Evolutionary conservation across 176 grass and related monocot species (phyloP).

Genomic region (Chrysopogon serrulatus): DNA sequence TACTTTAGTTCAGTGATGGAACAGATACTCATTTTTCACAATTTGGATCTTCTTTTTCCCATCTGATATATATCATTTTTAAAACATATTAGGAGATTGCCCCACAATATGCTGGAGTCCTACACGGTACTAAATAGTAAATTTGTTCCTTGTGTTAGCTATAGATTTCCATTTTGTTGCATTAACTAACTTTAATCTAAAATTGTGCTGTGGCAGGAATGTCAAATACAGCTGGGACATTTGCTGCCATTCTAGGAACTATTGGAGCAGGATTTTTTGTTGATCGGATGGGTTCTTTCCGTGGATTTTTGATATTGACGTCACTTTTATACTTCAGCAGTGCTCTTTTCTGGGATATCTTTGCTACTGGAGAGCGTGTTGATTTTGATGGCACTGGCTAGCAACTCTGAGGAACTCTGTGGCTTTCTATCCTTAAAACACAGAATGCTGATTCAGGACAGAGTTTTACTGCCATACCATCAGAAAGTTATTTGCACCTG

Average conservation of each 20-base stretch:
- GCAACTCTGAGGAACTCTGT: background rate
- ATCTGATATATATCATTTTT: slow-evolving; percentile 17
- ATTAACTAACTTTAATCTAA: slow-evolving; percentile 8
- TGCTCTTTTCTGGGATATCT: slow-evolving; percentile 85
- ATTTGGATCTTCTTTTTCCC: slow-evolving; percentile 8
- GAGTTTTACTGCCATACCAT: background rate
- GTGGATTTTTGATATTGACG: slow-evolving; percentile 79
- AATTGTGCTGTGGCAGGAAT: slow-evolving; percentile 55
- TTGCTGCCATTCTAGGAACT: slow-evolving; percentile 91
- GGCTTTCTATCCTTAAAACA: slow-evolving; percentile 12
- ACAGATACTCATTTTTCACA: background rate
- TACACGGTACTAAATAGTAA: slow-evolving; percentile 72
- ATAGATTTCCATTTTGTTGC: background rate
- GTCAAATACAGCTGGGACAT: slow-evolving; percentile 91
- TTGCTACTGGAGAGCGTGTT: slow-evolving; percentile 89
- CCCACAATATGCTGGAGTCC: slow-evolving; percentile 86
- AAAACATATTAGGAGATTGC: slow-evolving; percentile 72
- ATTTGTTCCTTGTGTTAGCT: slow-evolving; percentile 12
- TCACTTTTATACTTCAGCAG: slow-evolving; percentile 81
- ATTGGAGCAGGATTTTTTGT: slow-evolving; percentile 96
- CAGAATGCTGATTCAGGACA: slow-evolving; percentile 19
- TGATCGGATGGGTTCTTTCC: slow-evolving; percentile 92
- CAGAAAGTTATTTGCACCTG: background rate
- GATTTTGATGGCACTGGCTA: slow-evolving; percentile 59
- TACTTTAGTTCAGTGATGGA: slow-evolving; percentile 8